Evolutionary conservation across 2,329 filamentous ascomycete genomes (phyloP).

Genomic region (Epichloe gansuensis): DNA sequence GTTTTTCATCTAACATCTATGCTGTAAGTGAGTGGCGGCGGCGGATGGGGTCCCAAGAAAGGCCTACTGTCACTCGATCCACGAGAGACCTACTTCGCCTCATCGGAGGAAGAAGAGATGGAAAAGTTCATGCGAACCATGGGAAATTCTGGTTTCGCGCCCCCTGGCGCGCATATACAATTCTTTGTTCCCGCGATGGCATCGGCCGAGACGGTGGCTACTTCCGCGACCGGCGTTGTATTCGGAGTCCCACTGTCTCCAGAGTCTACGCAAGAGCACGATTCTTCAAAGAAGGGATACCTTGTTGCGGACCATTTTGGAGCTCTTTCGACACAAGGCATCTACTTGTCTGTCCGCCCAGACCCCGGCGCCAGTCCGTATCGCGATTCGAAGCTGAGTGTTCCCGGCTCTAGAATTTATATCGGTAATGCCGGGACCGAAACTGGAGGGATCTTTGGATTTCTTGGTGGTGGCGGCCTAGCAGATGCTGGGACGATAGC

Average conservation of each 20-base stretch:
- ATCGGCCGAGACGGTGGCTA: constrained; percentile 12
- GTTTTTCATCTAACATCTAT: constrained; percentile 9
- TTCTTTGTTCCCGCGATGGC: constrained; percentile 41
- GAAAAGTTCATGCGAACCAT: constrained; percentile 40
- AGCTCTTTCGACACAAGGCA: constrained; percentile 45
- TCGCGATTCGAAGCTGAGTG: constrained; percentile 20
- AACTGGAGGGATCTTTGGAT: neutral
- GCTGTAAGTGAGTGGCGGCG: constrained; percentile 58
- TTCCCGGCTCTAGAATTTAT: constrained; percentile 21
- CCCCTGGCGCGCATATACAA: constrained; percentile 51
- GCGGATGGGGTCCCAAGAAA: constrained; percentile 72
- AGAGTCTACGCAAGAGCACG: constrained; percentile 5
- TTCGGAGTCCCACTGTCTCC: constrained; percentile 21
- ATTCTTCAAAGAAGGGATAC: neutral
- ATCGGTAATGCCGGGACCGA: constrained; percentile 4
- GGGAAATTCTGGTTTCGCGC: constrained; percentile 37
- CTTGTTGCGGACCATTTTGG: constrained; percentile 38
- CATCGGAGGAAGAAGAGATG: constrained; percentile 36
- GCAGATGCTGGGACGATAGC: constrained; percentile 8
- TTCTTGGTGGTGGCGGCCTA: constrained; percentile 3
- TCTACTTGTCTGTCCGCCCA: constrained; percentile 33
- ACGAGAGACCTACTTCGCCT: constrained; percentile 37
- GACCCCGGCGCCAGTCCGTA: constrained; percentile 4
- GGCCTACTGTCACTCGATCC: constrained; percentile 70
- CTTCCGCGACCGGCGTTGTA: constrained; percentile 11